Percentiles rank a stretch among this genome's conserved stretches.
These are phyloP conservation scores for Linnemannia hyalina DNA, from an alignment of 192 early-diverging fungal genomes.

Conservation along the genomic window DNA sequence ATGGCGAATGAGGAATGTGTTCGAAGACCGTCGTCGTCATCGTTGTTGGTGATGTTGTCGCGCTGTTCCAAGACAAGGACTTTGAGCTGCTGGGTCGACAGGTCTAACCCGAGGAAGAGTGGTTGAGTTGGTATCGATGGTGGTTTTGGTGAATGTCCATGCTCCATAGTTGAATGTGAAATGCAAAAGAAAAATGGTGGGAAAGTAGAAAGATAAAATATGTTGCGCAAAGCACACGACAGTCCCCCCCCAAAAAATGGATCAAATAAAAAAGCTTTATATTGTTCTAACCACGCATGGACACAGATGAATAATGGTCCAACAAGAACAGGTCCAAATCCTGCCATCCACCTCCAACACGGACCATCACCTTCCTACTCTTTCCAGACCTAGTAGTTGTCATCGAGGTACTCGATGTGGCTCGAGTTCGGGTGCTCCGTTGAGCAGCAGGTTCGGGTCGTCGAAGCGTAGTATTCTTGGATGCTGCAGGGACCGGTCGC, in stretches of 20 bases:
- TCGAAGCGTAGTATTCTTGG: slow-evolving; percentile 4
- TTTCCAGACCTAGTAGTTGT: neutral
- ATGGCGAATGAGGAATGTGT: slow-evolving; percentile 59
- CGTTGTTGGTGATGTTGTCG: slow-evolving; percentile 4
- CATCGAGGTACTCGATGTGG: slow-evolving; percentile 2
- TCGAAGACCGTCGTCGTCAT: slow-evolving; percentile 45
- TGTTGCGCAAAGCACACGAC: neutral
- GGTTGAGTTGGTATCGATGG: slow-evolving; percentile 4
- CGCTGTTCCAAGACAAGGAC: slow-evolving; percentile 63
- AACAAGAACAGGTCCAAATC: slow-evolving; percentile 70
- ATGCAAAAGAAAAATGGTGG: too few relatives aligned
- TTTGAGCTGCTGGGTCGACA: slow-evolving; percentile 86
- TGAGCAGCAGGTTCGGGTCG: slow-evolving; percentile 23
- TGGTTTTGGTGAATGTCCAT: neutral
- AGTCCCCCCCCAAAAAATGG: neutral
- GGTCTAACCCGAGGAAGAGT: slow-evolving; percentile 77
- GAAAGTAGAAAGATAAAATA: slow-evolving; percentile 17
- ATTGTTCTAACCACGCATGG: neutral
- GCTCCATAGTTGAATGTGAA: neutral
- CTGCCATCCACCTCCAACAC: slow-evolving; percentile 71
- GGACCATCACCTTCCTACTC: slow-evolving; percentile 67
- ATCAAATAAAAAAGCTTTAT: neutral
- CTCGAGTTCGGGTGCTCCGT: slow-evolving; percentile 6
- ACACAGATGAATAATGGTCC: slow-evolving; percentile 31
- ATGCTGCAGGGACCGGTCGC: neutral